Conservation (phyloP, 805 yeast genomes). For the Cyberlindnera misumaiensis region DNA sequence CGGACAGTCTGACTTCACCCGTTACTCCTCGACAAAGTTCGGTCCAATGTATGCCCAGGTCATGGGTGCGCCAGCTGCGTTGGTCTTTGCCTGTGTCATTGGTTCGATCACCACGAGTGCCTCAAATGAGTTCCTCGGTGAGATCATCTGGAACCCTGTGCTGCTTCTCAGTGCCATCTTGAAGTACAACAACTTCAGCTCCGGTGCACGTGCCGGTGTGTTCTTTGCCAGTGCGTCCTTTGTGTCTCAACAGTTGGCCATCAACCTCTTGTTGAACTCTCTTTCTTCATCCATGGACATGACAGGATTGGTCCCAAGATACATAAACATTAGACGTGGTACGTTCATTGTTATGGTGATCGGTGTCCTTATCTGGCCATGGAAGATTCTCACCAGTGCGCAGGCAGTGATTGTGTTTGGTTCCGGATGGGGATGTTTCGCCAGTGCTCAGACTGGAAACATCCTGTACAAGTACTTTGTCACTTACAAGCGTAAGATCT, state of each 20-base stretch:
- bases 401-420: slow-evolving; percentile 19
- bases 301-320: slow-evolving; percentile 20
- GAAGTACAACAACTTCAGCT: slow-evolving; percentile 16
- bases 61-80: slow-evolving; percentile 21
- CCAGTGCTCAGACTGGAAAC: slow-evolving; percentile 17
- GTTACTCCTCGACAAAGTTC: slow-evolving; percentile 23
- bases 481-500: slow-evolving; percentile 15
- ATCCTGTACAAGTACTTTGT: slow-evolving; percentile 13
- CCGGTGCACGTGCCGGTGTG: slow-evolving; percentile 25
- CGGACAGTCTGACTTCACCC: slow-evolving; percentile 29
- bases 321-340: slow-evolving; percentile 31
- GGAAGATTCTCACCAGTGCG: slow-evolving; percentile 26
- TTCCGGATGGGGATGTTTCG: slow-evolving; percentile 20
- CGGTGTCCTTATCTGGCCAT: slow-evolving; percentile 30
- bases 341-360: slow-evolving; percentile 25
- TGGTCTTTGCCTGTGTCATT: slow-evolving; percentile 26
- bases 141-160: slow-evolving; percentile 26
- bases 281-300: slow-evolving; percentile 22
- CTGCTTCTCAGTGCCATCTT: slow-evolving; percentile 15
- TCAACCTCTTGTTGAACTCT: slow-evolving; percentile 24
- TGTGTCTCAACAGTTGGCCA: slow-evolving; percentile 25
- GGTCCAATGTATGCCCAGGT: slow-evolving; percentile 23
- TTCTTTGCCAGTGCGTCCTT: slow-evolving; percentile 26
- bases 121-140: slow-evolving; percentile 22
- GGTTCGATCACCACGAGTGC: slow-evolving; percentile 27